These are phyloP conservation scores for Cicer pinnatifidum DNA, from an alignment of 306 rosid species.

Conservation along the genomic window DNA sequence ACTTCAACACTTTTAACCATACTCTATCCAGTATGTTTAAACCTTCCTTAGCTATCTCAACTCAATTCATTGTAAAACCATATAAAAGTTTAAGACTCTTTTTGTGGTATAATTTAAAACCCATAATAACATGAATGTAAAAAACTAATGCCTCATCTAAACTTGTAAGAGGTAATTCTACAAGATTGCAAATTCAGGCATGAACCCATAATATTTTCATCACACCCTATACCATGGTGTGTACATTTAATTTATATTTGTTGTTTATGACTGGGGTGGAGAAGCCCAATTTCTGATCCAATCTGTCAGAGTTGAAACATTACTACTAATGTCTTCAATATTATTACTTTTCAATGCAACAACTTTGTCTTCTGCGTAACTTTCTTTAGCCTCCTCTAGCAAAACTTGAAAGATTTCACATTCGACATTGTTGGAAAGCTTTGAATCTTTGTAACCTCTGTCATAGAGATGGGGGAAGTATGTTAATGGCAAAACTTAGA, in stretches of 20 bases:
- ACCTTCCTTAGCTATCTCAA: background rate
- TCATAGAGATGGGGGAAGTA: background rate
- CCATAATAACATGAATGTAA: conserved; percentile 18
- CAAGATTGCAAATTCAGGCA: conserved; percentile 19
- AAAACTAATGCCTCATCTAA: conserved; percentile 10
- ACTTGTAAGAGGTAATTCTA: conserved; percentile 26
- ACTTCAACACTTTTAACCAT: background rate
- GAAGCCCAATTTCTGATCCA: conserved; percentile 76
- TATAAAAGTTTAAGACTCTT: background rate
- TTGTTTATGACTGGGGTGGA: conserved; percentile 34
- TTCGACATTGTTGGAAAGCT: conserved; percentile 81
- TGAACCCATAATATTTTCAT: background rate
- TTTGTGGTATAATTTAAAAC: conserved; percentile 20
- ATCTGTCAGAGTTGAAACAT: conserved; percentile 62
- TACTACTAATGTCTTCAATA: conserved; percentile 67
- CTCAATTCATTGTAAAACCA: conserved; percentile 7
- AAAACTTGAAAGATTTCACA: conserved; percentile 90
- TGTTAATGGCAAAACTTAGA: conserved; percentile 5
- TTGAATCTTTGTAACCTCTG: conserved; percentile 75
- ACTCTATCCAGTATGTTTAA: background rate
- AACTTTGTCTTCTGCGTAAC: conserved; percentile 73
- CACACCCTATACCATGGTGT: background rate
- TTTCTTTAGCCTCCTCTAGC: conserved; percentile 87
- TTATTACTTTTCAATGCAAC: conserved; percentile 65
- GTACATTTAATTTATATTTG: background rate